A percentile compares a stretch with the other conserved stretches of the same genome.
Conservation (phyloP, 495 filamentous ascomycete genomes). For the Penicillium arizonense region DNA sequence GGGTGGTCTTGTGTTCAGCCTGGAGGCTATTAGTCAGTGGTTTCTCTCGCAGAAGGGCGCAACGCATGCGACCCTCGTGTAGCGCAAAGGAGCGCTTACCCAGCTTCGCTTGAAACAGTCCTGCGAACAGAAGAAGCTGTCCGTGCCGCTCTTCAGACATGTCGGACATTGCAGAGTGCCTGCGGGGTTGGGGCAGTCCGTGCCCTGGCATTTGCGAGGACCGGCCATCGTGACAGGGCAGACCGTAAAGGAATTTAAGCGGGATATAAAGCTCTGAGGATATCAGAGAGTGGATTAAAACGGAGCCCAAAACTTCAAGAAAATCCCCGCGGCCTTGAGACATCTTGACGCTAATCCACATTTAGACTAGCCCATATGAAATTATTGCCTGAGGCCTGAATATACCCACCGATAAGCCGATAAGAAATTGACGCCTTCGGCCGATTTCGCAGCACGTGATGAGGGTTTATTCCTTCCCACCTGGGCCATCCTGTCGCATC, state of each 20-base stretch:
- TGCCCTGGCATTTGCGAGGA: slow-evolving; percentile 70
- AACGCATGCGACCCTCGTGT: slow-evolving; percentile 25
- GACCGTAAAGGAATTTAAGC: not conserved
- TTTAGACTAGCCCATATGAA: not conserved
- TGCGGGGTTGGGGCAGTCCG: slow-evolving; percentile 80
- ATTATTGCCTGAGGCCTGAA: not conserved
- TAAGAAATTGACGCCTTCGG: not conserved
- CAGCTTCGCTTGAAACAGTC: slow-evolving; percentile 99
- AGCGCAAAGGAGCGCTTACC: slow-evolving; percentile 58
- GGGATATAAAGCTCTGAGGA: not conserved
- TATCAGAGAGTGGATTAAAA: not conserved
- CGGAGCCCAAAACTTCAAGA: slow-evolving; percentile 9
- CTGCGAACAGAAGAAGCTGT: slow-evolving; percentile 96
- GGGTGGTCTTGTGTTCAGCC: slow-evolving; percentile 80
- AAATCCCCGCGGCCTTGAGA: slow-evolving; percentile 3
- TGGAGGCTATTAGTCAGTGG: slow-evolving; percentile 34
- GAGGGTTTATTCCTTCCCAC: slow-evolving; percentile 8
- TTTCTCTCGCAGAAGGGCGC: slow-evolving; percentile 4
- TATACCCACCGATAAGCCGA: not conserved
- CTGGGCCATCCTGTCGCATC: not conserved
- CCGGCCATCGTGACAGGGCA: slow-evolving; percentile 18
- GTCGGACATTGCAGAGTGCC: slow-evolving; percentile 88
- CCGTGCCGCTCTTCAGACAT: slow-evolving; percentile 84
- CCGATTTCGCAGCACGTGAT: slow-evolving; percentile 29
- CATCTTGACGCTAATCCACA: not conserved